A percentile compares a stretch with the other conserved stretches of the same genome.
phyloP scores from a whole-genome alignment of 306 rosid species.

The Lathyrus aphaca region DNA sequence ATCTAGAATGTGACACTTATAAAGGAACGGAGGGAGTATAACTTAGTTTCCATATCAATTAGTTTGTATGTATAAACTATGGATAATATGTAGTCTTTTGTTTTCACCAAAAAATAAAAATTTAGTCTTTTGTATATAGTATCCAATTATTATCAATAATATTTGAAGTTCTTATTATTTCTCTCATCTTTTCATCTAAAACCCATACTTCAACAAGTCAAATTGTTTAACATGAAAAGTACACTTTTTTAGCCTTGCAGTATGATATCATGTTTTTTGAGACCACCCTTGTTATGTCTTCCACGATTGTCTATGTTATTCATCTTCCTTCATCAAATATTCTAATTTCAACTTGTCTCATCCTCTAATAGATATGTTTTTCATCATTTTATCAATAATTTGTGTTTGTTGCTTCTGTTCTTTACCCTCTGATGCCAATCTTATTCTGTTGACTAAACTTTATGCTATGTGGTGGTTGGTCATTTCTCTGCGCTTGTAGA shows the following conservation, averaged over 20 bases:
- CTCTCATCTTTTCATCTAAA: neutral
- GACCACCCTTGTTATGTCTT: neutral
- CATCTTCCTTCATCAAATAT: conserved; percentile 15
- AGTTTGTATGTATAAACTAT: neutral
- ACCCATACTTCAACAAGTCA: neutral
- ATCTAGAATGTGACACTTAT: too few relatives aligned
- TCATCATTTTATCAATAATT: conserved; percentile 16
- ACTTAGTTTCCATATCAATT: neutral
- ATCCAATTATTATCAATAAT: neutral
- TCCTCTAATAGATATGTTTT: neutral
- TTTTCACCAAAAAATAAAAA: too few relatives aligned
- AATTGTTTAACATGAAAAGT: neutral
- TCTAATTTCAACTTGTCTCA: conserved; percentile 10
- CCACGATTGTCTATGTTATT: conserved; percentile 7
- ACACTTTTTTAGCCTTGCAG: neutral
- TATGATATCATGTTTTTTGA: neutral
- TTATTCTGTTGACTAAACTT: conserved; percentile 5
- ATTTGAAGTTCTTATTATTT: too few relatives aligned
- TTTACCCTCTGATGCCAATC: conserved; percentile 5
- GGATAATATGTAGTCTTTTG: neutral
- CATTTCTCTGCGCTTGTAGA: conserved; percentile 15
- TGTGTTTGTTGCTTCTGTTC: conserved; percentile 22
- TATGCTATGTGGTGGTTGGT: conserved; percentile 24
- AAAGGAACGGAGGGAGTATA: too few relatives aligned
- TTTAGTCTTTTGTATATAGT: neutral